A percentile compares a stretch with the other conserved stretches of the same genome.
Conservation (phyloP, 202 grass and related monocot genomes). For the Bolboschoenoplectus hybrid region DNA sequence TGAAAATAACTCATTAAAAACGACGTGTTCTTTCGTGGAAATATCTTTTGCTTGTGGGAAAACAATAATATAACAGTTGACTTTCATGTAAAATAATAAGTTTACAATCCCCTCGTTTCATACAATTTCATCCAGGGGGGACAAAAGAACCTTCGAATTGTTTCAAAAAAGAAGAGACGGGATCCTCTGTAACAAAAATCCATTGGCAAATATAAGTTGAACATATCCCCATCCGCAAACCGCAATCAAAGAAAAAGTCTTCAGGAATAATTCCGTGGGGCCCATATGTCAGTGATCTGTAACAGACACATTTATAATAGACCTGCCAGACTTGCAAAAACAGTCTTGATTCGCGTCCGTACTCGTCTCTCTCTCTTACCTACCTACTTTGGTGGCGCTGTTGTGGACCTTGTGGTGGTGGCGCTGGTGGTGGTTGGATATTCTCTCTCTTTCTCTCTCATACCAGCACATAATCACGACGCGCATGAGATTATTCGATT, state of each 20-base stretch:
- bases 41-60: background rate
- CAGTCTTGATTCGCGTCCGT: background rate
- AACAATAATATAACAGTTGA: background rate
- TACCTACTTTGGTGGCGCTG: background rate
- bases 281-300: background rate
- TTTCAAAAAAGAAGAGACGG: no score
- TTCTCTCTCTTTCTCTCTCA: background rate
- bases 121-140: background rate
- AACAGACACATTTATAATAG: background rate
- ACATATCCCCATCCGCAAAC: no score
- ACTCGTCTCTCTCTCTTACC: background rate
- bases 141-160: no score
- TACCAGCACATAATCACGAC: background rate
- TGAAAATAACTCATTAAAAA: background rate
- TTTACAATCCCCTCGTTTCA: background rate
- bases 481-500: background rate
- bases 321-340: no score
- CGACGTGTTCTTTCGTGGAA: background rate
- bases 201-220: no score
- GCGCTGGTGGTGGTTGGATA: constrained; percentile 6
- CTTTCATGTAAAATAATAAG: background rate
- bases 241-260: no score
- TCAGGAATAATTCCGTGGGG: background rate
- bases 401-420: background rate
- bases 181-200: no score